Conservation (phyloP, 108 stramenopile genomes). For the Skeletonema potamos region DNA sequence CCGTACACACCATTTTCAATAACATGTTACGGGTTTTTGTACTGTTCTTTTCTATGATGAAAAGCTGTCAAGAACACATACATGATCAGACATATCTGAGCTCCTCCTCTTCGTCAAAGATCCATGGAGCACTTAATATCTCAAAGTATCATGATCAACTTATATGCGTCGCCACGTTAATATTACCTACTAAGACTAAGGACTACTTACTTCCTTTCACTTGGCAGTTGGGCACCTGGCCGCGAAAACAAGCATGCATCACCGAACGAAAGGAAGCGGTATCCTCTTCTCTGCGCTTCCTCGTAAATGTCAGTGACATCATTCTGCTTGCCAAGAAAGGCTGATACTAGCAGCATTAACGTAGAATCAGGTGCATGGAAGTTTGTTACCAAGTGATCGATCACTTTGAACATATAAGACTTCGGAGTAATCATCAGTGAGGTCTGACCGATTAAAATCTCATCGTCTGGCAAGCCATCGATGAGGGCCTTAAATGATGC, state of each 20-base stretch:
- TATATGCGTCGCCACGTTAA: background rate
- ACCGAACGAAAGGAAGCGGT: constrained; percentile 45
- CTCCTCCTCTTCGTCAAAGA: too few relatives aligned
- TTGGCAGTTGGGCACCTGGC: constrained; percentile 1
- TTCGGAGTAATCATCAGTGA: constrained; percentile 46
- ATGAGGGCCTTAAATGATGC: constrained; percentile 27
- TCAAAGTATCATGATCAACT: background rate
- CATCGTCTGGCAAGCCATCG: constrained; percentile 17
- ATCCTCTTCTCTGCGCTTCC: constrained; percentile 39
- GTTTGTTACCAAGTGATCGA: constrained; percentile 56
- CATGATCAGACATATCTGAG: too few relatives aligned
- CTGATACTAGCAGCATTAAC: constrained; percentile 55
- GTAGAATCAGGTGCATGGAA: constrained; percentile 70
- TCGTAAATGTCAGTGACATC: constrained; percentile 34
- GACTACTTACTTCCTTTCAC: background rate
- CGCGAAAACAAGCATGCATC: constrained; percentile 45
- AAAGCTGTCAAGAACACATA: too few relatives aligned
- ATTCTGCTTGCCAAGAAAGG: constrained; percentile 33
- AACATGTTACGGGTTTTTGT: too few relatives aligned
- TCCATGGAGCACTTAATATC: too few relatives aligned
- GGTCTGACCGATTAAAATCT: constrained; percentile 36
- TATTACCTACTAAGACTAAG: background rate
- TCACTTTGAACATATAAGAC: constrained; percentile 50
- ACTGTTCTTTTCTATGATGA: too few relatives aligned
- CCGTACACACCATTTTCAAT: too few relatives aligned